Percentiles rank a stretch among this genome's conserved stretches.
Conservation (phyloP, 129 eudicot species). For the carrot (Daucus carota) region DNA sequence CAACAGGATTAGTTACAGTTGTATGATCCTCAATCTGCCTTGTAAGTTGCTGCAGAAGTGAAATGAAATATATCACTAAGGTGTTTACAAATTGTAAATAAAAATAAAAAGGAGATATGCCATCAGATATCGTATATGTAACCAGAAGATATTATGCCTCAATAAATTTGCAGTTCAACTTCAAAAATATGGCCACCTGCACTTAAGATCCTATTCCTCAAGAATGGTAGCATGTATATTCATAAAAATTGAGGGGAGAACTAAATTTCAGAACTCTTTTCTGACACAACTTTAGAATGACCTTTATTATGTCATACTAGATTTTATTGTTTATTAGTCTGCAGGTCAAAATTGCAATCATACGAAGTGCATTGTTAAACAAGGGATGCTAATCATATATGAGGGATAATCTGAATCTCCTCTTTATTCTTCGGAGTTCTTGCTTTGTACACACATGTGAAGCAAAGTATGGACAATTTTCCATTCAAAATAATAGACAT, state of each 20-base stretch:
- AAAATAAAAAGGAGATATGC: background rate
- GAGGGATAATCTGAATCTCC: background rate
- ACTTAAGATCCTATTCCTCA: background rate
- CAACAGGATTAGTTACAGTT: conserved; percentile 39
- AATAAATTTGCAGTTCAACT: background rate
- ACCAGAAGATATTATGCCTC: background rate
- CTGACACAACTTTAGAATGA: background rate
- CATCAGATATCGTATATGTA: background rate
- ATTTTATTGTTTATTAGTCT: background rate
- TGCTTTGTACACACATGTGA: background rate
- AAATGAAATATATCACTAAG: background rate
- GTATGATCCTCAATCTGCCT: conserved; percentile 45
- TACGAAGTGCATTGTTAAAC: background rate
- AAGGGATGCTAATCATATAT: background rate
- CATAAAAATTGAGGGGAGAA: background rate
- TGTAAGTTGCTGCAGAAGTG: conserved; percentile 56
- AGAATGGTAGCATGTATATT: background rate
- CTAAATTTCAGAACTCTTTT: background rate
- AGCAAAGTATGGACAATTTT: background rate
- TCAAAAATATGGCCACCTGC: background rate
- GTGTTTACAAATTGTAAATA: background rate
- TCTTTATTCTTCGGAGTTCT: background rate
- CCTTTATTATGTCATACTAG: background rate
- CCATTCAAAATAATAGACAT: background rate
- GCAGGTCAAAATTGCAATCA: background rate